Conservation (phyloP, 2,329 filamentous ascomycete species). For the Venturia effusa region DNA sequence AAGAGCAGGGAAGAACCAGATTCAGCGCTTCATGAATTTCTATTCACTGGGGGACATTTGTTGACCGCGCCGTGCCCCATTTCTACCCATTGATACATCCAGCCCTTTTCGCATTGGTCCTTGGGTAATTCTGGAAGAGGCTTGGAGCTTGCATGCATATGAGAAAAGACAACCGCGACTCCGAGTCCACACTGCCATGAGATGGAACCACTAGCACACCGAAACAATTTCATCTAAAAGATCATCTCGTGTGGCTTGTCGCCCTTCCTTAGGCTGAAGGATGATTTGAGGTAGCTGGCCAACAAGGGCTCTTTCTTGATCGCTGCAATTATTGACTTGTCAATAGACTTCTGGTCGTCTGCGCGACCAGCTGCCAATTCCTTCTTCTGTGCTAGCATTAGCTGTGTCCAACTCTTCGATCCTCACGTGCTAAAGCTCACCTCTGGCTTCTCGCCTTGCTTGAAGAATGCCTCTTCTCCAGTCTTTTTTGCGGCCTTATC, state of each 20-base stretch:
- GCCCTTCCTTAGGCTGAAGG: constrained; percentile 97
- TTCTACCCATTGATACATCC: constrained; percentile 5
- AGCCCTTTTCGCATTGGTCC: background rate
- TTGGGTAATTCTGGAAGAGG: background rate
- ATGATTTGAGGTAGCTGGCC: constrained; percentile 83
- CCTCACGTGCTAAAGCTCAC: constrained; percentile 41
- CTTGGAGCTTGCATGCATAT: constrained; percentile 2
- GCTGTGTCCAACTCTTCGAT: background rate
- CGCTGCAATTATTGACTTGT: constrained; percentile 87
- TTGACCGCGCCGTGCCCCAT: background rate
- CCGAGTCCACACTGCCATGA: background rate
- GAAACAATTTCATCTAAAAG: constrained; percentile 56
- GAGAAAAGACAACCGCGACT: constrained; percentile 7
- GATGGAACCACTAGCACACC: background rate
- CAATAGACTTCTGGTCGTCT: constrained; percentile 95
- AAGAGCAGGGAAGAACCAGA: constrained; percentile 13
- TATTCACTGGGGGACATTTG: background rate
- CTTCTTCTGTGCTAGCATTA: constrained; percentile 66
- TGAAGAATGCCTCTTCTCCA: constrained; percentile 97
- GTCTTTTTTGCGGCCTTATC: constrained; percentile 95
- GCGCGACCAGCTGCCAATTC: constrained; percentile 81
- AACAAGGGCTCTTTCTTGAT: constrained; percentile 99
- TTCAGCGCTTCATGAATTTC: background rate
- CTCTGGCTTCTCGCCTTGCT: constrained; percentile 96
- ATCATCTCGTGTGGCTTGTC: constrained; percentile 99